A percentile compares a stretch with the other conserved stretches of the same genome.
Evolutionary conservation across 164 flowering plant species (phyloP).

Genomic region (Stephania yunnanensis): DNA sequence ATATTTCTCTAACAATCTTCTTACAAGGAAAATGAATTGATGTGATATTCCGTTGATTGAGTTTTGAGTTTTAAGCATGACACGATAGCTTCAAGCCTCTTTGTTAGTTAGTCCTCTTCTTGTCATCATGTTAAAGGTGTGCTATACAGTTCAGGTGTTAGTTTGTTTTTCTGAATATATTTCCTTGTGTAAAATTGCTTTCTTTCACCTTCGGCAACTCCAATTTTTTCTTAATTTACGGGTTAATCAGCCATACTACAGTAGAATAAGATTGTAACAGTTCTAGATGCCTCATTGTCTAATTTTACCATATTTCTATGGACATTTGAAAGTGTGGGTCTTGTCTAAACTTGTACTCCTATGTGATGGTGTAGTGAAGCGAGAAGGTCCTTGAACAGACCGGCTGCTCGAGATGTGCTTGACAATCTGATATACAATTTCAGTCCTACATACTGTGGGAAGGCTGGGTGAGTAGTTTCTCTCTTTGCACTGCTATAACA

Average conservation of each 20-base stretch:
- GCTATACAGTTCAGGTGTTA: no score
- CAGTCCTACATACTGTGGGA: conserved; percentile 88
- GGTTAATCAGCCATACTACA: no score
- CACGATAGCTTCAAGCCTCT: neutral
- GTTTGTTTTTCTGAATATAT: no score
- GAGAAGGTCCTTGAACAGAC: conserved; percentile 76
- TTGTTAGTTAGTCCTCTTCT: no score
- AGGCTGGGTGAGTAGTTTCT: conserved; percentile 60
- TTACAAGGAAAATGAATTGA: neutral
- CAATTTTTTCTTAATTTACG: no score
- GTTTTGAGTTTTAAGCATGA: neutral
- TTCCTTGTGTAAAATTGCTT: no score
- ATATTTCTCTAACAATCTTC: neutral
- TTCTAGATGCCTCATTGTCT: no score
- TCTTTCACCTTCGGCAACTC: no score
- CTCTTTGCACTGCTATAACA: neutral
- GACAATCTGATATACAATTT: conserved; percentile 88
- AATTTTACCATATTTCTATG: neutral
- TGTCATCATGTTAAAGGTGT: no score
- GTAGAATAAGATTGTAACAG: no score
- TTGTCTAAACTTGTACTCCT: neutral
- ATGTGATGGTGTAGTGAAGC: conserved; percentile 64
- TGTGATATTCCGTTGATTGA: neutral
- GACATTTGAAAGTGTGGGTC: neutral
- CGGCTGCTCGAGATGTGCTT: conserved; percentile 51